A percentile compares a stretch with the other conserved stretches of the same genome.
Conservation (phyloP, 1,284 basidiomycete genomes). For the Ganoderma multipileum region DNA sequence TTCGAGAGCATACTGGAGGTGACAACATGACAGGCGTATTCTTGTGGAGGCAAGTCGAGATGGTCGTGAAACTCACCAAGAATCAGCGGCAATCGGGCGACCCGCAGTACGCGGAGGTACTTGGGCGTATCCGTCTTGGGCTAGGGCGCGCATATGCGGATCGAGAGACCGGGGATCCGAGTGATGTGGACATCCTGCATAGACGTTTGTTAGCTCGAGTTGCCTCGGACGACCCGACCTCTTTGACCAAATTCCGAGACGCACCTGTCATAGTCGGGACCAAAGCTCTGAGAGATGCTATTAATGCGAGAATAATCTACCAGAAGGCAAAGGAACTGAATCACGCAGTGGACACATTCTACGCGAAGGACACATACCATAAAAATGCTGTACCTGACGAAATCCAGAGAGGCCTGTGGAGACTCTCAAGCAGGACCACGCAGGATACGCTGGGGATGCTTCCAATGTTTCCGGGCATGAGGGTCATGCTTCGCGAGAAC, state of each 20-base stretch:
- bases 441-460: neutral
- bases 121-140: neutral
- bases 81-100: neutral
- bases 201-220: neutral
- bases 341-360: neutral
- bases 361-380: neutral
- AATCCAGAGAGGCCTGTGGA: neutral
- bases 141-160: neutral
- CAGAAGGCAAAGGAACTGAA: neutral
- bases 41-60: neutral
- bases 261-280: neutral
- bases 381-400: neutral
- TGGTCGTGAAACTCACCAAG: neutral
- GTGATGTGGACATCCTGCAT: neutral
- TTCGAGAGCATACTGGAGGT: neutral
- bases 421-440: neutral
- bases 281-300: neutral
- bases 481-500: neutral
- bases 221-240: neutral
- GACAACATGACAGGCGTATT: neutral
- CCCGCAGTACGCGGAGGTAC: neutral
- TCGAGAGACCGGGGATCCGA: neutral
- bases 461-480: neutral
- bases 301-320: neutral
- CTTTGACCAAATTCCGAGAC: neutral